Percentiles rank a stretch among this genome's conserved stretches.
phyloP scores from a whole-genome alignment of 371 early-diverging fungal species.

The Syncephalastrum racemosum region DNA sequence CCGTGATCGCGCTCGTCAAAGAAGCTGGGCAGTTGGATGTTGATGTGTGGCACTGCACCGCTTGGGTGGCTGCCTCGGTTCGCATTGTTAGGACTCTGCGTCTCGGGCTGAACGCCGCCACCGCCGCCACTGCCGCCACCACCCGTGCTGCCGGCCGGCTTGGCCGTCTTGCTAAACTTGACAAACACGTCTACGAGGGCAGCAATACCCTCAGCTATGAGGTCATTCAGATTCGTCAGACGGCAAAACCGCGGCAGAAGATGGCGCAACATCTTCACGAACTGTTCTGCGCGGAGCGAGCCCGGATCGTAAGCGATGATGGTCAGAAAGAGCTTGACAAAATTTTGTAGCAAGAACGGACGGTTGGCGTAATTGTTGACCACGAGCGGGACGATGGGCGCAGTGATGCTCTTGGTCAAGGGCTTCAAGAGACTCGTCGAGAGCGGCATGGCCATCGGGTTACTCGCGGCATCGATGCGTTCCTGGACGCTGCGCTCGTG shows the following conservation, averaged over 20 bases:
- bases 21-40: slow-evolving; percentile 10
- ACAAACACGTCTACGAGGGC: slow-evolving; percentile 57
- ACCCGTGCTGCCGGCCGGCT: slow-evolving; percentile 20
- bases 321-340: slow-evolving; percentile 63
- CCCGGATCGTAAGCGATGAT: slow-evolving; percentile 70
- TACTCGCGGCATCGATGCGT: slow-evolving; percentile 43
- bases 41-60: slow-evolving; percentile 9
- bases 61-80: slow-evolving; percentile 4
- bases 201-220: slow-evolving; percentile 55
- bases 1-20: slow-evolving; percentile 11
- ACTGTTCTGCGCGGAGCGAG: slow-evolving; percentile 66
- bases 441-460: slow-evolving; percentile 36
- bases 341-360: slow-evolving; percentile 52
- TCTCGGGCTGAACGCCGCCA: not conserved
- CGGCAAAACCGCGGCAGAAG: slow-evolving; percentile 48
- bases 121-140: not conserved
- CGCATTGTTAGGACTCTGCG: not conserved
- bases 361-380: slow-evolving; percentile 32
- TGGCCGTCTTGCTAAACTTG: slow-evolving; percentile 55
- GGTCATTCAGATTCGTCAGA: slow-evolving; percentile 20
- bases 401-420: slow-evolving; percentile 32
- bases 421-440: slow-evolving; percentile 45
- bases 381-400: slow-evolving; percentile 36
- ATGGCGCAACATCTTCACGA: slow-evolving; percentile 53
- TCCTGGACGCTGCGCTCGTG: slow-evolving; percentile 47